Evolutionary conservation across 2,329 filamentous ascomycete species (phyloP), one percentile per base, ranked within the genome.

Genomic region (Ceratocystis albifundus): DNA sequence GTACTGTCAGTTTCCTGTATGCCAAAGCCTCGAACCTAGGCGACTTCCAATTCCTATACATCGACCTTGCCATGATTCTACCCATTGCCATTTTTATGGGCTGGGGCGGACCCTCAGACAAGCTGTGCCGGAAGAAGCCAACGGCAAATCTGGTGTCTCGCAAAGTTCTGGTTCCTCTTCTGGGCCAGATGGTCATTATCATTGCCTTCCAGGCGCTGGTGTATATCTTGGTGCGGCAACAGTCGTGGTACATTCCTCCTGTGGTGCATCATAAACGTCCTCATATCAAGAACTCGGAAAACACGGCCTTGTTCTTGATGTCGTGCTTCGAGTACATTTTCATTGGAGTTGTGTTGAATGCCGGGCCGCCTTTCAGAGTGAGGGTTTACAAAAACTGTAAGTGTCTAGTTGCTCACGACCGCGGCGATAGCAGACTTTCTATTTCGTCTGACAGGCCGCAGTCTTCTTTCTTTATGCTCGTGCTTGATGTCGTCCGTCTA

Each of bases 61-160:
- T 99, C 72, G 94, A 99, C 72, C 80, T 99, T 15, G 80, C 88
- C 2, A 84, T 99, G 66, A 99, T 99, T 72, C 79, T 99, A 2
- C 94, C 94, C 3, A 96, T 99, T 71, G 94, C 94, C 28, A 90
- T 99, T 68, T 97, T 97, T 75, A 99, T 99, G 94, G 92, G 94
- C 70, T 97, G 95, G 94, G 90, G 89, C 28, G 91, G 89, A 4
- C 88, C 95, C 1, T 90, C 88, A 72, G 85, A 86, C 1, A 79
- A 82, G 46, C 82, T 99, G 15, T 88, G 85, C 71, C 84, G 82
- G 67, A 99, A 97, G 75, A 83, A 91, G 45, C 94, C 94, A 2
- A 97, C 91, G 0, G 92, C 94, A 17, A 89, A 93, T 71, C 82
- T 99, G 4, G 93, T 99, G 1, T 95, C 89, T 1, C 83, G 91